These are phyloP conservation scores for Blastocystis sp. DNA, from an alignment of 352 stramenopile species.

Conservation along the genomic window DNA sequence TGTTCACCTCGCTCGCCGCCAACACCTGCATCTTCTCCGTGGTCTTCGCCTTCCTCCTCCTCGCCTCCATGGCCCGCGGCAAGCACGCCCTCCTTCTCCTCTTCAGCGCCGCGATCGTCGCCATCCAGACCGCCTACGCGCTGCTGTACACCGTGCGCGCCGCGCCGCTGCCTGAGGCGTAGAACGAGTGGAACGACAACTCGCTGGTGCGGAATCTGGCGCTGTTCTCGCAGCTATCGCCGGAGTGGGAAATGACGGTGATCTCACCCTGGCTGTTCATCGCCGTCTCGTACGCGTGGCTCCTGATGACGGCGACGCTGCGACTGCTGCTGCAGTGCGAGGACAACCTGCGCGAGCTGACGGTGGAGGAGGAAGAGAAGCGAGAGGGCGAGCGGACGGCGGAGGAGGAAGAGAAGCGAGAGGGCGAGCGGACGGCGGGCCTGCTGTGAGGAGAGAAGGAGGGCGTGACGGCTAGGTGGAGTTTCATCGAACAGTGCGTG, in stretches of 20 bases:
- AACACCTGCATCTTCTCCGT: not conserved
- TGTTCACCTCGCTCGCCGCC: not conserved
- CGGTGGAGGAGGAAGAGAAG: not conserved
- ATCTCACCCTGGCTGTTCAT: not conserved
- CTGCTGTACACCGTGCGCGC: not conserved
- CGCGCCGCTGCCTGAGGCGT: not conserved
- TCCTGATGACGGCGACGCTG: not conserved
- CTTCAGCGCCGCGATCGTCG: not conserved
- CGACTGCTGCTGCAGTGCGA: not conserved
- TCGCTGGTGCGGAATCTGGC: not conserved
- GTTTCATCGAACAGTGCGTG: conserved; percentile 3
- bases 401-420: not conserved
- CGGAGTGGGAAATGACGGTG: not conserved
- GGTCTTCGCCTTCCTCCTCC: not conserved
- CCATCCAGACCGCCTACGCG: not conserved
- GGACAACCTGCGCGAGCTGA: not conserved
- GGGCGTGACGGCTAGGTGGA: conserved; percentile 19
- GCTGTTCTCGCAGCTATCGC: not conserved
- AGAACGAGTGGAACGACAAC: not conserved
- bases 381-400: not conserved
- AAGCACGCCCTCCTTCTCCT: not conserved
- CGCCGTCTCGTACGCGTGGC: not conserved
- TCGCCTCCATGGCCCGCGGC: not conserved
- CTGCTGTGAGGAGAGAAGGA: not conserved
- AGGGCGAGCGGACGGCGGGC: not conserved